These are phyloP conservation scores for Entomortierella parvispora DNA, from an alignment of 192 early-diverging fungal genomes.

Conservation along the genomic window DNA sequence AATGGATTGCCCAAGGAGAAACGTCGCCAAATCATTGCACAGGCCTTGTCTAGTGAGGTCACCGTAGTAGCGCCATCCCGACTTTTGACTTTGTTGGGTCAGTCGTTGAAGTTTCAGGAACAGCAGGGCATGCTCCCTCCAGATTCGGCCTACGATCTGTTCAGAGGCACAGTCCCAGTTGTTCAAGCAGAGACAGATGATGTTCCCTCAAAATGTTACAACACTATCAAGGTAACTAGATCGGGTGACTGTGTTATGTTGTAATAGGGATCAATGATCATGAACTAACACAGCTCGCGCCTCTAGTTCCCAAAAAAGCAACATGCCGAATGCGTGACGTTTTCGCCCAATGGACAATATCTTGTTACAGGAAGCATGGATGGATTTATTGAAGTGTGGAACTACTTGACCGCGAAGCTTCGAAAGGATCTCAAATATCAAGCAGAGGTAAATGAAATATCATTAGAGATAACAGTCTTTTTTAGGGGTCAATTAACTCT, in stretches of 20 bases:
- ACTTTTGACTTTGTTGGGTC: slow-evolving; percentile 85
- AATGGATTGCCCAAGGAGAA: slow-evolving; percentile 73
- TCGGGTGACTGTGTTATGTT: no score
- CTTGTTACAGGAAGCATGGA: slow-evolving; percentile 90
- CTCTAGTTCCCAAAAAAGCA: slow-evolving; percentile 95
- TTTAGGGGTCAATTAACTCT: not conserved
- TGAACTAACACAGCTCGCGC: no score
- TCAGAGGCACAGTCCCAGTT: slow-evolving; percentile 72
- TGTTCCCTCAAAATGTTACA: slow-evolving; percentile 73
- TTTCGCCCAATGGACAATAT: slow-evolving; percentile 86
- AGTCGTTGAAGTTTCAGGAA: slow-evolving; percentile 91
- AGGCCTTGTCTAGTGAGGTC: slow-evolving; percentile 72
- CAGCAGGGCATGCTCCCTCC: slow-evolving; percentile 79
- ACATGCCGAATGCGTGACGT: slow-evolving; percentile 77
- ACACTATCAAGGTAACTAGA: slow-evolving; percentile 80
- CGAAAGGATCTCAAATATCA: slow-evolving; percentile 92
- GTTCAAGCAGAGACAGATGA: slow-evolving; percentile 78
- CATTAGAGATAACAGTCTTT: no score
- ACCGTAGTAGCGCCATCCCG: slow-evolving; percentile 80
- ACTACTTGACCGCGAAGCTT: slow-evolving; percentile 90
- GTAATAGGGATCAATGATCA: no score
- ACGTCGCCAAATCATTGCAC: slow-evolving; percentile 78
- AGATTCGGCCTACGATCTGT: slow-evolving; percentile 82
- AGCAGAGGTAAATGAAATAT: slow-evolving; percentile 66
- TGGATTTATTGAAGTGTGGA: slow-evolving; percentile 98